Evolutionary conservation across 139 green algal genomes (phyloP).

Genomic region (Nannochloris sp.): DNA sequence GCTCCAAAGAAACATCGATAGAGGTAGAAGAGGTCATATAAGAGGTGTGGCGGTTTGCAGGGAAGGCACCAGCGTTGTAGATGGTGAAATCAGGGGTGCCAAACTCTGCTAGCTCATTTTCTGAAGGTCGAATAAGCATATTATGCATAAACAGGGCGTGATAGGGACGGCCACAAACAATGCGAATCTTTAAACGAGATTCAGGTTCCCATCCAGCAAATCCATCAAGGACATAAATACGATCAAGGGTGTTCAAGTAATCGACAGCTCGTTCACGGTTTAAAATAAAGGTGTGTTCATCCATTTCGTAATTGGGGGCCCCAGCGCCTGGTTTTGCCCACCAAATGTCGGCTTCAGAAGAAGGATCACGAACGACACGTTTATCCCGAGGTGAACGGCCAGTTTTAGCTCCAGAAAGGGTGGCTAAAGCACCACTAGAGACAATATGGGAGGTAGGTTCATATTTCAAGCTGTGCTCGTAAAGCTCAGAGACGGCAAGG

Average conservation of each 20-base stretch:
- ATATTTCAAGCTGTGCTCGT: constrained; percentile 43
- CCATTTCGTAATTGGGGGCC: constrained; percentile 76
- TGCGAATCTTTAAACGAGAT: constrained; percentile 60
- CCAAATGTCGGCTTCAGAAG: constrained; percentile 74
- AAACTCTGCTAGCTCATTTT: constrained; percentile 44
- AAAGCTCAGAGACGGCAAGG: constrained; percentile 51
- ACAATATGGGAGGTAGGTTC: constrained; percentile 66
- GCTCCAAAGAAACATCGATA: constrained; percentile 74
- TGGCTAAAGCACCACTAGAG: constrained; percentile 62
- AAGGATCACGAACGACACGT: constrained; percentile 76
- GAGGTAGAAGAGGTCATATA: constrained; percentile 87
- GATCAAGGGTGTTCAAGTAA: constrained; percentile 84
- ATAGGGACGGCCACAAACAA: constrained; percentile 83
- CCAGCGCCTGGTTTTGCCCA: constrained; percentile 64
- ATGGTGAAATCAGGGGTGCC: constrained; percentile 89
- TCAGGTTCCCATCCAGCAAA: constrained; percentile 75
- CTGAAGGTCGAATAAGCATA: constrained; percentile 81
- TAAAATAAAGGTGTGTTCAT: constrained; percentile 72
- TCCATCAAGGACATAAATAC: constrained; percentile 73
- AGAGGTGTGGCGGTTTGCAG: constrained; percentile 74
- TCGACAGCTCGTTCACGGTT: constrained; percentile 80
- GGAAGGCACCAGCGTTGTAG: constrained; percentile 87
- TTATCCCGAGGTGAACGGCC: constrained; percentile 89
- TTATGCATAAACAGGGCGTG: constrained; percentile 97
- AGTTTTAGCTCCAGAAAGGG: constrained; percentile 78